Evolutionary conservation across 192 early-diverging fungal genomes (phyloP).

Genomic region (Backusella macrospora): DNA sequence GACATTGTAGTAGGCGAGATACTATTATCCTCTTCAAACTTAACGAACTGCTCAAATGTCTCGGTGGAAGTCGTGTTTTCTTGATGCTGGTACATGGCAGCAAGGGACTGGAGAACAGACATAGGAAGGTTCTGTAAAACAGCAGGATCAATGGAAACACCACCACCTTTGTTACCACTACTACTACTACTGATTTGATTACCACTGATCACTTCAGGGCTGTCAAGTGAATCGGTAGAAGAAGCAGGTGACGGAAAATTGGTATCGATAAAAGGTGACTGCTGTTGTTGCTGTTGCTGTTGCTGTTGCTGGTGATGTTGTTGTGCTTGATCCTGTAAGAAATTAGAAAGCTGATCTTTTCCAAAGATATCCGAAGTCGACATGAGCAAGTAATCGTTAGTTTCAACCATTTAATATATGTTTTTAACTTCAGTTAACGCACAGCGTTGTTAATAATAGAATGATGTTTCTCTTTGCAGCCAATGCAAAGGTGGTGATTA

Average conservation of each 20-base stretch:
- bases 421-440: constrained; percentile 1
- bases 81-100: constrained; percentile 29
- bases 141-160: constrained; percentile 7
- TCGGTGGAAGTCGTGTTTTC: background rate
- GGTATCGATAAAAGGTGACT: constrained; percentile 4
- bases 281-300: no score
- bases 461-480: background rate
- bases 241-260: constrained; percentile 25
- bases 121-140: constrained; percentile 12
- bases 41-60: constrained; percentile 34
- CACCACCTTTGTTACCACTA: no score
- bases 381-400: constrained; percentile 23
- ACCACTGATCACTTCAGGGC: background rate
- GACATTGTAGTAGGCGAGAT: constrained; percentile 12
- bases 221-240: constrained; percentile 21
- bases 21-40: constrained; percentile 28
- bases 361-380: constrained; percentile 25
- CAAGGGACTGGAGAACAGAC: constrained; percentile 16
- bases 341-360: constrained; percentile 25
- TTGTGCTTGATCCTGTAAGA: constrained; percentile 13
- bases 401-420: constrained; percentile 5
- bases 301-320: background rate
- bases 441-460: constrained; percentile 11
- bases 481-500: constrained; percentile 2
- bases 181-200: background rate